Base-by-base conservation (phyloP, 768 basidiomycete species). In the Termitomyces titanicus region DNA sequence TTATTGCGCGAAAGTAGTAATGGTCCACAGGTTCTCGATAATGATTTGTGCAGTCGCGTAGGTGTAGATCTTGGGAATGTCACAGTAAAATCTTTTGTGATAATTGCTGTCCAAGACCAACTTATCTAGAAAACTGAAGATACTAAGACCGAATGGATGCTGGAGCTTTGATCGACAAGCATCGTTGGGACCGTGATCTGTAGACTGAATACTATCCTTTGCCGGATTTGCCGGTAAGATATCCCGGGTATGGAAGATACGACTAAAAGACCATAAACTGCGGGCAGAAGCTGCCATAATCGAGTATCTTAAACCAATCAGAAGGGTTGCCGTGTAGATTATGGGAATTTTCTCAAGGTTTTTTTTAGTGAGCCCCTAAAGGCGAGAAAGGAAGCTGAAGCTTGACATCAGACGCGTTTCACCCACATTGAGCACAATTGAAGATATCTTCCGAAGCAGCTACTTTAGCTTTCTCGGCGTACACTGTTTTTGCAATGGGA, bases 381-480 rank as follows among this genome's bases (percentile, higher is more conserved):
- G 22, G 43, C 31, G 47, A 35, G 51, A 50, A 15, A 17, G 24
- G n/a, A 3, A 49, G 10, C 38, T 1, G 22, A 25, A 43, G 42
- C 27, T 33, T 29, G 29, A 46, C 35, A 18, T 43, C 33, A 24
- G n/a, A 10, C 40, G 3, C 29, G 29, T 29, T 29, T 3, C n/a
- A 66, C 81, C 53, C 57, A 85, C 87, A 84, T 63, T 90, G 87
- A 29, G 78, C 77, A 65, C 88, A 89, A 66, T 90, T 89, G 75
- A 88, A 89, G 52, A 75, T 58, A 51, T 75, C 78, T 20, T 63
- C 64, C n/a, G 74, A 82, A 0, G 72, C 72, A 22, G 75, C 81
- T 15, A 68, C 79, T 58, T 88, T 76, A 2, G 78, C 74, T 64
- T 83, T 81, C 31, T 88, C 85, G 2, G 88, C 88, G 58, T 89